A percentile compares a stretch with the other conserved stretches of the same genome.
Conservation (phyloP, 2,329 filamentous ascomycete genomes). For the Ceratocystis smalleyi region DNA sequence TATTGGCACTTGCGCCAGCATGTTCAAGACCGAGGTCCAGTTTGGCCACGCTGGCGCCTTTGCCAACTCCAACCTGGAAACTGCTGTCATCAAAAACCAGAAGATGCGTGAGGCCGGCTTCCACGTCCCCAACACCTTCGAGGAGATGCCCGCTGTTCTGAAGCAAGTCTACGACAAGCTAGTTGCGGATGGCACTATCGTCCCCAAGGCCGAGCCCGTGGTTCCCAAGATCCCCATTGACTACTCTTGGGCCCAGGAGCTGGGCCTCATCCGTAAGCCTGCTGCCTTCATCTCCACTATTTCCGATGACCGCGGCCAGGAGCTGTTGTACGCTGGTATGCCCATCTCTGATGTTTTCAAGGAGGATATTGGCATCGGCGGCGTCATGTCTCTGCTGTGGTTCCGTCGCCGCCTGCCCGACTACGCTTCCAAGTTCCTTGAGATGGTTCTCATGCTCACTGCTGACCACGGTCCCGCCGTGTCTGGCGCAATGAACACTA, state of each 20-base stretch:
- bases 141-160: constrained; percentile 72
- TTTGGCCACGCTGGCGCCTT: constrained; percentile 98
- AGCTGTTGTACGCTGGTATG: constrained; percentile 97
- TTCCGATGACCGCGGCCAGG: constrained; percentile 97
- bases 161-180: constrained; percentile 75
- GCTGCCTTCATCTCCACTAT: constrained; percentile 99
- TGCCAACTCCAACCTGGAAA: constrained; percentile 98
- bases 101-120: constrained; percentile 90
- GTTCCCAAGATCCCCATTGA: constrained; percentile 99
- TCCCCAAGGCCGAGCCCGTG: constrained; percentile 71
- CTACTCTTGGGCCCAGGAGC: constrained; percentile 98
- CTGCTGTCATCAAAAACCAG: constrained; percentile 91
- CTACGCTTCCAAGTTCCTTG: constrained; percentile 96
- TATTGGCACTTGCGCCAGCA: constrained; percentile 95
- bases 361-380: constrained; percentile 97
- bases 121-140: constrained; percentile 87
- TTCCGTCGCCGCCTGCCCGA: constrained; percentile 94
- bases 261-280: constrained; percentile 97
- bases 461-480: constrained; percentile 98
- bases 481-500: constrained; percentile 99
- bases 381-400: constrained; percentile 99
- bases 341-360: constrained; percentile 99
- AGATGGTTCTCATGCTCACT: constrained; percentile 99
- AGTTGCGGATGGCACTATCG: constrained; percentile 69
- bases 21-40: constrained; percentile 99